A percentile compares a stretch with the other conserved stretches of the same genome.
Evolutionary conservation across 1,284 basidiomycete species (phyloP).

Genomic region (Leccinum huronense): DNA sequence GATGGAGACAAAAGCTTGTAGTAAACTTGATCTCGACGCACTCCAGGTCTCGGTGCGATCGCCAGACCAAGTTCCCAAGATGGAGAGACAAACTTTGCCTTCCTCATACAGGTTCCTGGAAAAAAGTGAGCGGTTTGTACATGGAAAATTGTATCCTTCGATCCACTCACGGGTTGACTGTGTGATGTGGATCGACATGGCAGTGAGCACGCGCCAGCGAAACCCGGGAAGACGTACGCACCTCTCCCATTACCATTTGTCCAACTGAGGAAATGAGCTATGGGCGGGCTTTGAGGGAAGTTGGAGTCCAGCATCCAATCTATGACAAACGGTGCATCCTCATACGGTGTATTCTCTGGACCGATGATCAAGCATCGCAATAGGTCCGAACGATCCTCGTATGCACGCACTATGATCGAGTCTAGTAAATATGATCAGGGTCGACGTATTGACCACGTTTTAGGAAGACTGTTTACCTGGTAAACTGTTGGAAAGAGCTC

Average conservation of each 20-base stretch:
- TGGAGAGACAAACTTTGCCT: slow-evolving; percentile 91
- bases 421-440: slow-evolving; percentile 40
- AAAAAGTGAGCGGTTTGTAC: slow-evolving; percentile 5
- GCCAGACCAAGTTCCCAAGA: slow-evolving; percentile 90
- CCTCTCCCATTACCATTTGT: slow-evolving; percentile 91
- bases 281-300: slow-evolving; percentile 84
- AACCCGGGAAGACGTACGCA: slow-evolving; percentile 35
- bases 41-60: slow-evolving; percentile 86
- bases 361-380: slow-evolving; percentile 89
- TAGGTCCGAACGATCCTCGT: slow-evolving; percentile 83
- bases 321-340: slow-evolving; percentile 92
- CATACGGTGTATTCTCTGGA: slow-evolving; percentile 90
- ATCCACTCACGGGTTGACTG: slow-evolving; percentile 72
- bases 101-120: slow-evolving; percentile 89
- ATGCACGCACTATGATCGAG: slow-evolving; percentile 69
- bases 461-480: slow-evolving; percentile 58
- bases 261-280: slow-evolving; percentile 91
- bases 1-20: slow-evolving; percentile 92
- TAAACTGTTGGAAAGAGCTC: slow-evolving; percentile 72
- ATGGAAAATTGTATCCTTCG: neutral
- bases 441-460: neutral
- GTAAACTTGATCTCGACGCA: slow-evolving; percentile 74
- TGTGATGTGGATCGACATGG: neutral
- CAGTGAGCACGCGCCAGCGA: slow-evolving; percentile 15
- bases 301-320: slow-evolving; percentile 89